These are phyloP conservation scores for Nakazawaea siamensis DNA, from an alignment of 805 yeast species.

Conservation along the genomic window DNA sequence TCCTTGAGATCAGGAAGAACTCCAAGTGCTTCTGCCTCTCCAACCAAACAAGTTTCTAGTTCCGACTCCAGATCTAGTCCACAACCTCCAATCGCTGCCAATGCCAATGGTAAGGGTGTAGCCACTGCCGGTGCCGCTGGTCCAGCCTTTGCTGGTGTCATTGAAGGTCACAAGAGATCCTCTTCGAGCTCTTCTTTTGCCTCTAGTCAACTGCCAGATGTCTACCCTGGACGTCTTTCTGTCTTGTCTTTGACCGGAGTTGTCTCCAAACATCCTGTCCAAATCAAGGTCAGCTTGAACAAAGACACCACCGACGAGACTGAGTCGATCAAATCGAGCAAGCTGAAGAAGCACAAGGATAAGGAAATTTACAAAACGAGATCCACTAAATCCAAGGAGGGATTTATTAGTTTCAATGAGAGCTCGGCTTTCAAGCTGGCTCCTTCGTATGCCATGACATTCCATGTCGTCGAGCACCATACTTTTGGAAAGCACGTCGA, in stretches of 20 bases:
- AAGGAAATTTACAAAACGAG: conserved; percentile 64
- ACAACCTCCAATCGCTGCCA: background rate
- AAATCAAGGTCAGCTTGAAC: conserved; percentile 46
- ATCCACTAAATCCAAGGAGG: conserved; percentile 40
- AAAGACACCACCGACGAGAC: conserved; percentile 22
- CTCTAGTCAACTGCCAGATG: conserved; percentile 20
- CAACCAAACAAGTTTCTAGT: background rate
- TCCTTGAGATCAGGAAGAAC: conserved; percentile 27
- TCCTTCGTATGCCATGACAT: conserved; percentile 47
- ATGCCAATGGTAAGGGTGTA: background rate
- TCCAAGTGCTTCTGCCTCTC: conserved; percentile 6
- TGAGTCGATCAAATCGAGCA: conserved; percentile 3
- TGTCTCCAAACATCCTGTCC: conserved; percentile 22
- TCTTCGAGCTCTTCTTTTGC: conserved; percentile 26
- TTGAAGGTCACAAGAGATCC: conserved; percentile 10
- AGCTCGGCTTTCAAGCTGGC: conserved; percentile 59
- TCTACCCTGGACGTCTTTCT: conserved; percentile 47
- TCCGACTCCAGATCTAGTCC: conserved; percentile 1
- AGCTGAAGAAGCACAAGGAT: conserved; percentile 21
- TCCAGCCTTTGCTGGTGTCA: background rate
- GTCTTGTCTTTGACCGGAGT: conserved; percentile 29
- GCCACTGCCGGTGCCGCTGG: background rate
- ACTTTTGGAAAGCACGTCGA: conserved; percentile 64
- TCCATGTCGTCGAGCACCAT: conserved; percentile 60
- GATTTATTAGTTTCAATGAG: conserved; percentile 51